Evolutionary conservation across 495 filamentous ascomycete genomes (phyloP).

Genomic region (Lasiosphaeria miniovina): DNA sequence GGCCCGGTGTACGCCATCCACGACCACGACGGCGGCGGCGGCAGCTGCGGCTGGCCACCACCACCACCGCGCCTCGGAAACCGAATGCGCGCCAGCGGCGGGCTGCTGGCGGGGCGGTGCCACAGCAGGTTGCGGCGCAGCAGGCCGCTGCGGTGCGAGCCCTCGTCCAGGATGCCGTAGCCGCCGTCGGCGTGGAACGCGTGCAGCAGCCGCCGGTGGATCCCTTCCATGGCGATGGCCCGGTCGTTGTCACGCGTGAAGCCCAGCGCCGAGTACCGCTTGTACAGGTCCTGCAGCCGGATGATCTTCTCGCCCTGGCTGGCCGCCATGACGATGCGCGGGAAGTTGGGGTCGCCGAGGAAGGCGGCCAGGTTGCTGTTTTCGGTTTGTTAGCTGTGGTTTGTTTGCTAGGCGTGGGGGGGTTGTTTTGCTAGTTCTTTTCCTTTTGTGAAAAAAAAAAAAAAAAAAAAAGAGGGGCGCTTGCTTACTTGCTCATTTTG

Average conservation of each 20-base stretch:
- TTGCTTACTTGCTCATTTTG: conserved; percentile 28
- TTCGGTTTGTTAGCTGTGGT: not conserved
- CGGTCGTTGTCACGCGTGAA: conserved; percentile 20
- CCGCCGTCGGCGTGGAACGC: conserved; percentile 17
- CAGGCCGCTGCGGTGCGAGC: conserved; percentile 4
- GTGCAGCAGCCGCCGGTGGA: conserved; percentile 19
- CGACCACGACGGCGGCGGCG: conserved; percentile 20
- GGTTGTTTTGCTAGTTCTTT: no score
- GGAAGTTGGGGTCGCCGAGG: conserved; percentile 18
- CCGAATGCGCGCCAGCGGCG: conserved; percentile 4
- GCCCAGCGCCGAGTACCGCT: conserved; percentile 20
- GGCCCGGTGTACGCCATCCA: conserved; percentile 25
- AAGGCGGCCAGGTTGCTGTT: conserved; percentile 17
- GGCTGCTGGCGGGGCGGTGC: conserved; percentile 3
- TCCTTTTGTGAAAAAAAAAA: not conserved
- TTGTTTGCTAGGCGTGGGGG: no score
- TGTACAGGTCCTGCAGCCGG: conserved; percentile 24
- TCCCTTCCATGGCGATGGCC: conserved; percentile 22
- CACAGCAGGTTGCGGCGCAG: conserved; percentile 20
- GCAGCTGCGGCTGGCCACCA: conserved; percentile 2
- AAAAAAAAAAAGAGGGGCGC: not conserved
- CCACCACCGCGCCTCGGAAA: conserved; percentile 20
- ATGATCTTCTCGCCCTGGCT: conserved; percentile 24
- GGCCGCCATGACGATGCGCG: conserved; percentile 11
- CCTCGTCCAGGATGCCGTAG: conserved; percentile 18